phyloP scores from a whole-genome alignment of 805 yeast species.

The Suhomyces vadensis region DNA sequence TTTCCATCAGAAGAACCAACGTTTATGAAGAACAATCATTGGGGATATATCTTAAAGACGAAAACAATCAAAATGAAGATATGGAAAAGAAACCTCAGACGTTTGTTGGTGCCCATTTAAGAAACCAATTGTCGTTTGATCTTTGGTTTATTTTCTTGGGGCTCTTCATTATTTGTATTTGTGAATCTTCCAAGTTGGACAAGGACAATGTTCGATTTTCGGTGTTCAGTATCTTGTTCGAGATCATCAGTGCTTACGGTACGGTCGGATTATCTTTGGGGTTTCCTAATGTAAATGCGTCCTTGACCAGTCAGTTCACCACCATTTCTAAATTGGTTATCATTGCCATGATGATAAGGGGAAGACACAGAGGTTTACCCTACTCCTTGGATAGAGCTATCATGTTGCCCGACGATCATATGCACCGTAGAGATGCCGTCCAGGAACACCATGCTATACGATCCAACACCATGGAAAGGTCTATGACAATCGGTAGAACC shows the following conservation, averaged over 20 bases:
- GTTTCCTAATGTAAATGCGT: conserved; percentile 63
- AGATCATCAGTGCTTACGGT: conserved; percentile 92
- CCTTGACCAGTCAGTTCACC: conserved; percentile 73
- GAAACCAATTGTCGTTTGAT: conserved; percentile 91
- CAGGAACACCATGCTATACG: conserved; percentile 54
- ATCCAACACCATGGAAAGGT: conserved; percentile 31
- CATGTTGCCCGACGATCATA: conserved; percentile 71
- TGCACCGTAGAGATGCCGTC: conserved; percentile 59
- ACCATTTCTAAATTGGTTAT: conserved; percentile 79
- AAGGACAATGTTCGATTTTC: conserved; percentile 49
- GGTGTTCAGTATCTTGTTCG: conserved; percentile 77
- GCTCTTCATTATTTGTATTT: conserved; percentile 79
- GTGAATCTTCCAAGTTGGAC: conserved; percentile 69
- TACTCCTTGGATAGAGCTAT: conserved; percentile 92
- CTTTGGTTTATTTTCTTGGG: conserved; percentile 92
- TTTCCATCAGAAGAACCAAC: conserved; percentile 92
- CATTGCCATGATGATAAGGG: conserved; percentile 88
- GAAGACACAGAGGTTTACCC: conserved; percentile 95
- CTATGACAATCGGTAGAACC: conserved; percentile 11
- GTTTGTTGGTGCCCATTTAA: conserved; percentile 82
- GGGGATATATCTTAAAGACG: conserved; percentile 70
- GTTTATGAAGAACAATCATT: conserved; percentile 97
- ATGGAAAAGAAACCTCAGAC: conserved; percentile 49
- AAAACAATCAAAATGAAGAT: conserved; percentile 27
- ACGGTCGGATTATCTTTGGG: conserved; percentile 94